These are phyloP conservation scores for Flaveria sonorensis DNA, from an alignment of 129 eudicot genomes.

Conservation along the genomic window DNA sequence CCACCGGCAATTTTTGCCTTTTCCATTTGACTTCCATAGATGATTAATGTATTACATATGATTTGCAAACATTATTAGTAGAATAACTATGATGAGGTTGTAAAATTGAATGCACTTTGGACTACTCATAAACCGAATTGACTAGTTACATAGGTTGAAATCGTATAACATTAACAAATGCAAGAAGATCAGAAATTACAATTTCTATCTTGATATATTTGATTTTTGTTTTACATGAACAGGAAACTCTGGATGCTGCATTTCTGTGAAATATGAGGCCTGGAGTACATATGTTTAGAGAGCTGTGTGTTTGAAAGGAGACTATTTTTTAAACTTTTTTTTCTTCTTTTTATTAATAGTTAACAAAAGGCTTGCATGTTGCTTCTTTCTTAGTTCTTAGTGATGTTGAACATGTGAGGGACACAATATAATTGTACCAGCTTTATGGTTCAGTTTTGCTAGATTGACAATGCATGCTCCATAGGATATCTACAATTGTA, in stretches of 20 bases:
- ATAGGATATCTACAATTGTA: background rate
- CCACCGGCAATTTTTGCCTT: background rate
- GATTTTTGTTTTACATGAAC: background rate
- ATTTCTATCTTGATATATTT: background rate
- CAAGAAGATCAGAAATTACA: too few species aligned
- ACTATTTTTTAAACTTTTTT: too few species aligned
- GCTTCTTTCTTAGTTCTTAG: background rate
- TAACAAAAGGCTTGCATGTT: background rate
- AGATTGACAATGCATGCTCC: background rate
- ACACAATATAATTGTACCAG: background rate
- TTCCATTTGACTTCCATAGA: background rate
- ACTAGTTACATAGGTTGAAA: background rate
- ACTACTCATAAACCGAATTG: background rate
- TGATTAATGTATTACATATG: background rate
- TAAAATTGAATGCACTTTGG: background rate
- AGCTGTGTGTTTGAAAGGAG: background rate
- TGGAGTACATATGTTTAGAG: background rate
- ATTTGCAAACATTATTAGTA: background rate
- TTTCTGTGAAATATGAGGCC: background rate
- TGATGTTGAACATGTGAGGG: conserved; percentile 3
- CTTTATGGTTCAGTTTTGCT: background rate
- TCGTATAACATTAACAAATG: too few species aligned
- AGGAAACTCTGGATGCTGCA: background rate
- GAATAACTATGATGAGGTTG: background rate
- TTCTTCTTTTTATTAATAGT: too few species aligned